Evolutionary conservation across 164 flowering plant species (phyloP), one percentile per base, ranked within the genome.

Genomic region (Kingdonia uniflora): DNA sequence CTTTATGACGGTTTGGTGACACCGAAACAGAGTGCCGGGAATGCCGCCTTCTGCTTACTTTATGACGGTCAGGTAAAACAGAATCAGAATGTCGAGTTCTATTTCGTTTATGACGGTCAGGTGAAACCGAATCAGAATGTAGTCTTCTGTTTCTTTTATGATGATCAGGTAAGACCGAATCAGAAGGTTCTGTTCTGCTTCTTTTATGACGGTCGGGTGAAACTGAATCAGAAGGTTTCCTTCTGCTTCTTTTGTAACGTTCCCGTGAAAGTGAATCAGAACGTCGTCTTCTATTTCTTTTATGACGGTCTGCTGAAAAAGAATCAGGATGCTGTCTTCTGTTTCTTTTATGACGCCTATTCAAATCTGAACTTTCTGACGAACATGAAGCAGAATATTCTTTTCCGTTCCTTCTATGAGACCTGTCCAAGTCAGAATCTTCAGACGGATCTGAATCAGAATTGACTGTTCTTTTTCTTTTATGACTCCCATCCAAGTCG

Each of bases 331-430:
- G 40, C 39, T 41, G 42, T 2, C 51, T 57, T 17, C 60, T 47
- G 1, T 47, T 12, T 47, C 29, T 59, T 39, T 49, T 51, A 16
- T 47, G 47, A 38, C 37, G 64, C 24, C 59, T n/a, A 37, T 52
- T 60, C 22, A 56, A 55, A n/a, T 62, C 69, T 24, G 67, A 69
- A 25, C 48, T 33, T n/a, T 62, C 70, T 49, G 69, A 62, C 11
- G 68, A 54, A 42, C 63, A 64, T n/a, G 65, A 50, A 57, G 54
- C 65, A 22, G 74, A 68, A 56, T 53, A 29, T 24, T 55, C 17
- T 57, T 60, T 56, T 65, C 58, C 66, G 69, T 21, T 60, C 64
- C 44, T 43, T 56, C 13, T 45, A 40, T 24, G 11, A n/a, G 22
- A 21, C 51, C 51, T 20, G 19, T 21, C 8, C 29, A 20, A 20